Evolutionary conservation across 345 rosid genomes (phyloP).

Genomic region (Eucalyptus victrix): DNA sequence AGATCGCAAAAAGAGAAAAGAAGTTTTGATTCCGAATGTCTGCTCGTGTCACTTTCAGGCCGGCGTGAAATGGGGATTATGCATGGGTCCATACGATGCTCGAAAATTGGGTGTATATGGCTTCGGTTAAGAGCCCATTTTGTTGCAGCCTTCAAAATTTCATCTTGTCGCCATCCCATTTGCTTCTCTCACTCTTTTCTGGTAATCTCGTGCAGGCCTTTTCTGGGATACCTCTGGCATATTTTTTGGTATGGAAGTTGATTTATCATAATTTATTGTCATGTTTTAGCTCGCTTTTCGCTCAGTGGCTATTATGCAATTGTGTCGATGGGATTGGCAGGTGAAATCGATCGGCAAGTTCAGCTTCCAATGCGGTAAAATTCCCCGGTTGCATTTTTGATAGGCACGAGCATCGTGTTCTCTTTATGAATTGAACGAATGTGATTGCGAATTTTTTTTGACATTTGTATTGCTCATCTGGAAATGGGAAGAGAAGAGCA

Average conservation of each 20-base stretch:
- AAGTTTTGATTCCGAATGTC: neutral
- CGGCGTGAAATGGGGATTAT: slow-evolving; percentile 64
- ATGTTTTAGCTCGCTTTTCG: neutral
- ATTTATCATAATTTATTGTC: neutral
- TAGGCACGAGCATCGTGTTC: neutral
- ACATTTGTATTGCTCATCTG: neutral
- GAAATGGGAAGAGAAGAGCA: neutral
- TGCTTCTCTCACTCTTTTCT: neutral
- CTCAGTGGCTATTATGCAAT: neutral
- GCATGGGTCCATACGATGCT: slow-evolving; percentile 47
- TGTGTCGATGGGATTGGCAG: slow-evolving; percentile 17
- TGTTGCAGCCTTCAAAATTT: neutral
- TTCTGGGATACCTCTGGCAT: slow-evolving; percentile 42
- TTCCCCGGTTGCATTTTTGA: neutral
- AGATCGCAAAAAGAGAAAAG: neutral
- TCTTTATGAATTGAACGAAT: neutral
- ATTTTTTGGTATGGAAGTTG: slow-evolving; percentile 36
- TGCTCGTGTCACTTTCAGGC: slow-evolving; percentile 20
- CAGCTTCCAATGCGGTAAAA: slow-evolving; percentile 65
- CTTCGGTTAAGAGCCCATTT: neutral
- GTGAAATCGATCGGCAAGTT: slow-evolving; percentile 43
- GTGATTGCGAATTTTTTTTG: neutral
- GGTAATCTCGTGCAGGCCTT: slow-evolving; percentile 25
- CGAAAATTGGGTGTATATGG: slow-evolving; percentile 29
- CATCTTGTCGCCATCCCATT: neutral